Base-by-base conservation (phyloP, 305 asterid species). In the Fraxinus ornus region DNA sequence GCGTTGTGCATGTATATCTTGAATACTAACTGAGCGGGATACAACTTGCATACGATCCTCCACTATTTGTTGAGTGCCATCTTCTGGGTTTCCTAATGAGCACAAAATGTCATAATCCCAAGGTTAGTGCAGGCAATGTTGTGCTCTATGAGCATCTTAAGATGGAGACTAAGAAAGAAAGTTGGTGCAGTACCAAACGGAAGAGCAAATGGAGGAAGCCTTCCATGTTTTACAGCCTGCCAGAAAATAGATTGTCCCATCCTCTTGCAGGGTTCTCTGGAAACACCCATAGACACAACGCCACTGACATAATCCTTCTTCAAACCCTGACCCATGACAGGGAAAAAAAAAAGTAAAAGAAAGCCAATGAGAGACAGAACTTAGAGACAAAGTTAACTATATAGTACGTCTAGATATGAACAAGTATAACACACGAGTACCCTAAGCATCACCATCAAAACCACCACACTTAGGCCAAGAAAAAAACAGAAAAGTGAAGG, bases 181-280 rank as follows among this genome's bases (percentile, higher is more conserved):
- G 90, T 84, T 60, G 97, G 95, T 7, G 97, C 97, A 70, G 93
- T 92, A 64, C 91, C 75, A 85, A 88, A 91, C 66, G 97, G 86
- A 77, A 91, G 88, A 87, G 93, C 86, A 78, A 89, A 88, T 80
- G 84, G 89, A 80, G 93, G 93, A 86, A 89, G 86, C 76, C 84
- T 87, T 86, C 93, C 89, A 24, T 84, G 90, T 86, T 83, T 84
- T 75, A 83, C 78, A 75, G 88, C 81, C 85, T 87, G 85, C 79
- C 80, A 78, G 85, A 83, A 80, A 79, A 91, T 81, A 80, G 91
- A 79, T 55, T 64, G 90, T 44, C 52, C 17, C 52, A 44, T 44
- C 52, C 52, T 44, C 52, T 44, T 44, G 62, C 79, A 79, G 81
- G 87, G 84, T 82, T 90, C 93, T 85, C 85, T 86, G 10, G 89